phyloP scores from a whole-genome alignment of 495 filamentous ascomycete species.

The Xylaria scruposa region DNA sequence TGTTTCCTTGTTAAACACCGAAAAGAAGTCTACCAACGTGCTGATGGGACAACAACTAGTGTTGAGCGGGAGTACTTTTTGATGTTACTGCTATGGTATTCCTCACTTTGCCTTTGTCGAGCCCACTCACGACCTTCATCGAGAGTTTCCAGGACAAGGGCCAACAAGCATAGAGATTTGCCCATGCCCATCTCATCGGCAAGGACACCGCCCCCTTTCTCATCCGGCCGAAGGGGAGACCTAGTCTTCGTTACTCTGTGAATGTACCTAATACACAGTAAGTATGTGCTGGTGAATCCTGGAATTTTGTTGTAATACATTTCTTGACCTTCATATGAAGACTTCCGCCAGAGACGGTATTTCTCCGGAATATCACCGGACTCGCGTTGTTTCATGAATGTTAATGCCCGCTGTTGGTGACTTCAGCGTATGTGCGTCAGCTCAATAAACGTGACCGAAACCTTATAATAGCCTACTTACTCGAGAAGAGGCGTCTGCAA shows the following conservation, averaged over 20 bases:
- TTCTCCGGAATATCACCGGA: slow-evolving; percentile 35
- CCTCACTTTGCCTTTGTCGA: slow-evolving; percentile 24
- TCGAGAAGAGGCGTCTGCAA: slow-evolving; percentile 33
- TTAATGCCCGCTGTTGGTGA: slow-evolving; percentile 43
- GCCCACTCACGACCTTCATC: slow-evolving; percentile 53
- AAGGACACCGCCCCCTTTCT: slow-evolving; percentile 46
- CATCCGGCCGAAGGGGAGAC: slow-evolving; percentile 28
- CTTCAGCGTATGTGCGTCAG: slow-evolving; percentile 29
- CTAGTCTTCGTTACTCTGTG: slow-evolving; percentile 40
- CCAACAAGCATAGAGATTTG: slow-evolving; percentile 51
- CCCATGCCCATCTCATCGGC: slow-evolving; percentile 59
- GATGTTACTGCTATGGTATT: slow-evolving; percentile 11
- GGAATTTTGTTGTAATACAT: slow-evolving; percentile 23
- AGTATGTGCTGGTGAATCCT: not conserved
- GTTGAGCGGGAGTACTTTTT: slow-evolving; percentile 44
- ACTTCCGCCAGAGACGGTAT: slow-evolving; percentile 37
- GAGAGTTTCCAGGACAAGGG: slow-evolving; percentile 41
- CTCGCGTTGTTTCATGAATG: slow-evolving; percentile 47
- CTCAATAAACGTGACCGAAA: not conserved
- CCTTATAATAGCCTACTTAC: slow-evolving; percentile 26
- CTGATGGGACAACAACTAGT: slow-evolving; percentile 51
- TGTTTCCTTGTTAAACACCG: not conserved
- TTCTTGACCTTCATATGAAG: slow-evolving; percentile 28
- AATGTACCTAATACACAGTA: slow-evolving; percentile 30
- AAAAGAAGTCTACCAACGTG: slow-evolving; percentile 26